These are phyloP conservation scores for Amanita exitialis DNA, from an alignment of 768 basidiomycete genomes.

Conservation along the genomic window DNA sequence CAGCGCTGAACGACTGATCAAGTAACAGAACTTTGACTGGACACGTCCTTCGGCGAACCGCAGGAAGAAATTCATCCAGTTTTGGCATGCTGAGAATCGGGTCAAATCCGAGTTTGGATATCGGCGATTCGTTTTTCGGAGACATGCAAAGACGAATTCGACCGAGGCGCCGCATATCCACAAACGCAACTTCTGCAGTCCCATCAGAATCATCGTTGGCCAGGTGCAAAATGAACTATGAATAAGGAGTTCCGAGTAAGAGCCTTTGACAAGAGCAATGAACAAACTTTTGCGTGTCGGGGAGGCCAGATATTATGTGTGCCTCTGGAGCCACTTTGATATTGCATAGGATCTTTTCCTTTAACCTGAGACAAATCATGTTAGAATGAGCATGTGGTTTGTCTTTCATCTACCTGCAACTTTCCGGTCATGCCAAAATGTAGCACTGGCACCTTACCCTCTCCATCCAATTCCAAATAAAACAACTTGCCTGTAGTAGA, in stretches of 20 bases:
- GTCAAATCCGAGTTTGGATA: conserved; percentile 68
- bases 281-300: conserved; percentile 48
- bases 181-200: conserved; percentile 50
- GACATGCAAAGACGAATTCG: conserved; percentile 52
- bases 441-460: conserved; percentile 54
- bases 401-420: conserved; percentile 37
- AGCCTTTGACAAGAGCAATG: neutral
- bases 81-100: conserved; percentile 62
- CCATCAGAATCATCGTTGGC: conserved; percentile 23
- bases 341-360: conserved; percentile 37
- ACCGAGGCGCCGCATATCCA: conserved; percentile 63
- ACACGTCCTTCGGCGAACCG: conserved; percentile 44
- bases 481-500: conserved; percentile 44
- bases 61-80: conserved; percentile 35
- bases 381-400: conserved; percentile 10
- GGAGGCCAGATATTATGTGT: conserved; percentile 51
- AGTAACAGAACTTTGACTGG: conserved; percentile 70
- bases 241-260: neutral
- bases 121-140: conserved; percentile 56
- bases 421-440: conserved; percentile 88
- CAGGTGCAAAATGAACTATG: conserved; percentile 58
- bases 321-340: conserved; percentile 33
- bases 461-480: conserved; percentile 53
- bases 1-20: conserved; percentile 73
- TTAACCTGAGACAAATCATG: conserved; percentile 24